phyloP scores from a whole-genome alignment of 139 green algal genomes.

The Tetraselmis chui region DNA sequence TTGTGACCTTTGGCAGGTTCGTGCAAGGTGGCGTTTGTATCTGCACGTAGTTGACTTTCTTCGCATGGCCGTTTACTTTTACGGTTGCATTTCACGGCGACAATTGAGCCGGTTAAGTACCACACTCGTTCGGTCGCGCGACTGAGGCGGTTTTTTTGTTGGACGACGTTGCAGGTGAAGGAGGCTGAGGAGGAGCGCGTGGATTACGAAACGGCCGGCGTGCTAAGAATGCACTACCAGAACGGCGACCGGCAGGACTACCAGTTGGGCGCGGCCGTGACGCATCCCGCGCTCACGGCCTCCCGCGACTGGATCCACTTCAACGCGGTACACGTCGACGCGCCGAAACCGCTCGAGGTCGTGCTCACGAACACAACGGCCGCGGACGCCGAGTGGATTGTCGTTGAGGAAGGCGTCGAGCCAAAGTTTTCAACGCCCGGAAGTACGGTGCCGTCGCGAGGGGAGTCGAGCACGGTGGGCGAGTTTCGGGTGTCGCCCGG shows the following conservation, averaged over 20 bases:
- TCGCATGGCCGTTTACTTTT: too few species aligned
- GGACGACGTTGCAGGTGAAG: neutral
- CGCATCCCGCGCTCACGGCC: neutral
- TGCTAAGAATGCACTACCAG: neutral
- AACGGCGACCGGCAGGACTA: constrained; percentile 3
- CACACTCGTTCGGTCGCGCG: too few species aligned
- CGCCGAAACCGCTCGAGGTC: neutral
- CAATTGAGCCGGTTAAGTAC: too few species aligned
- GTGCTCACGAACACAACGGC: neutral
- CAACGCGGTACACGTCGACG: neutral
- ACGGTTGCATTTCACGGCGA: too few species aligned
- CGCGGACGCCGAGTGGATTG: neutral
- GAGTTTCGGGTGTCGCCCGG: neutral
- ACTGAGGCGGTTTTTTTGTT: too few species aligned
- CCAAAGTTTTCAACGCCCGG: neutral
- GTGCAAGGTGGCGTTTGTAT: too few species aligned
- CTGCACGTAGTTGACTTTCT: too few species aligned
- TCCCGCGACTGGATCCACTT: neutral
- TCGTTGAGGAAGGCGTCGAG: neutral
- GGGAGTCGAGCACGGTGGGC: neutral
- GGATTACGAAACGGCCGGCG: neutral
- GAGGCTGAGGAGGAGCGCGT: neutral
- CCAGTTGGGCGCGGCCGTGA: neutral
- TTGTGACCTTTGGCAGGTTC: too few species aligned
- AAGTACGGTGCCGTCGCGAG: neutral